Evolutionary conservation across 805 yeast species (phyloP).

Genomic region (Metschnikowia matae): DNA sequence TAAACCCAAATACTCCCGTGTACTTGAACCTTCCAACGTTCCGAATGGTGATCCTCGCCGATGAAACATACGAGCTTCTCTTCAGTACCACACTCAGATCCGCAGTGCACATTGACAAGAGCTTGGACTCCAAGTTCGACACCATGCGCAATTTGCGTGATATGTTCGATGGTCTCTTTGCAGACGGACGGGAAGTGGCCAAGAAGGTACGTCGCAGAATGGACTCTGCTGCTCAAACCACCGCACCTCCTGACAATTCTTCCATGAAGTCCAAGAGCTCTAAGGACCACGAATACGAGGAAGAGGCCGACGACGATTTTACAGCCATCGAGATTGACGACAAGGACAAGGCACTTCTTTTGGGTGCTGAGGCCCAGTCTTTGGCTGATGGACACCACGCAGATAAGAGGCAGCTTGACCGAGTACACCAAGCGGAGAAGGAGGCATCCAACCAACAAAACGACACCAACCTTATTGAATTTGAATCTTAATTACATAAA

Average conservation of each 20-base stretch:
- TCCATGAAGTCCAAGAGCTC: slow-evolving; percentile 17
- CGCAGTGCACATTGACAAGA: slow-evolving; percentile 64
- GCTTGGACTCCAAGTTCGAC: slow-evolving; percentile 43
- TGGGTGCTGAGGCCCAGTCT: slow-evolving; percentile 48
- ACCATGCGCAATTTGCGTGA: slow-evolving; percentile 65
- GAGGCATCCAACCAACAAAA: slow-evolving; percentile 8
- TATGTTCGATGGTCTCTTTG: slow-evolving; percentile 85
- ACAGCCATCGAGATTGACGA: slow-evolving; percentile 38
- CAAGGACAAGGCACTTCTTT: slow-evolving; percentile 44
- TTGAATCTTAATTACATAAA: slow-evolving; percentile 28
- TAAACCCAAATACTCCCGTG: slow-evolving; percentile 76
- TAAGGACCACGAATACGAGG: slow-evolving; percentile 34
- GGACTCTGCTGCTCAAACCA: slow-evolving; percentile 57
- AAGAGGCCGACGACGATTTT: slow-evolving; percentile 45
- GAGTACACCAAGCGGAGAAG: slow-evolving; percentile 25
- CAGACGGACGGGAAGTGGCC: slow-evolving; percentile 91
- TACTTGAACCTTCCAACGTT: slow-evolving; percentile 79
- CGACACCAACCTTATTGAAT: slow-evolving; percentile 39
- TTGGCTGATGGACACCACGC: slow-evolving; percentile 24
- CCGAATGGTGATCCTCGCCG: slow-evolving; percentile 91
- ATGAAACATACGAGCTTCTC: slow-evolving; percentile 85
- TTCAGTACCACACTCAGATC: slow-evolving; percentile 65
- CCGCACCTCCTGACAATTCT: slow-evolving; percentile 17
- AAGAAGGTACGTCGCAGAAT: slow-evolving; percentile 82
- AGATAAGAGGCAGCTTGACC: slow-evolving; percentile 15